Percentiles rank a stretch among this genome's conserved stretches.
Evolutionary conservation across 495 filamentous ascomycete genomes (phyloP).

Genomic region (Ramalina peruviana): DNA sequence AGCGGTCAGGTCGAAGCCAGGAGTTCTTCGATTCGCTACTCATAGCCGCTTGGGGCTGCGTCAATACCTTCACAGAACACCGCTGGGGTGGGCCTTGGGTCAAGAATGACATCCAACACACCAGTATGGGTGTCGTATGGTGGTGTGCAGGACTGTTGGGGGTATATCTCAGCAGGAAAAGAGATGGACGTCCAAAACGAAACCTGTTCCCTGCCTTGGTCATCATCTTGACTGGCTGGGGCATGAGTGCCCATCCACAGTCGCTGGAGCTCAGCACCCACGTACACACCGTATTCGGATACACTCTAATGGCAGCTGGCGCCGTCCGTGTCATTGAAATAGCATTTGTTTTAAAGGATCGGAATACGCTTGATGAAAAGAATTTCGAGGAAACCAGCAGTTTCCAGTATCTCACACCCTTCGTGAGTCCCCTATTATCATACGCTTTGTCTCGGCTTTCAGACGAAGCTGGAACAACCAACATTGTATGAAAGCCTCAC

Average conservation of each 20-base stretch:
- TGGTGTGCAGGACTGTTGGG: conserved; percentile 87
- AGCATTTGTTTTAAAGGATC: conserved; percentile 70
- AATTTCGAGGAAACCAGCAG: conserved; percentile 59
- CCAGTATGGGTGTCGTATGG: conserved; percentile 94
- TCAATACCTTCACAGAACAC: conserved; percentile 98
- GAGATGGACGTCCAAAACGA: conserved; percentile 73
- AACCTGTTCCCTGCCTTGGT: conserved; percentile 89
- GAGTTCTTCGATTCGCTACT: conserved; percentile 93
- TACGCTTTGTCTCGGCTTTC: not conserved
- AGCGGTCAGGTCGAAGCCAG: conserved; percentile 72
- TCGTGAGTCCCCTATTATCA: conserved; percentile 46
- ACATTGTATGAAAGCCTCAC: not conserved
- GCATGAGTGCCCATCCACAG: conserved; percentile 84
- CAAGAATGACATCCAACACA: conserved; percentile 93
- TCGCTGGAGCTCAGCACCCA: conserved; percentile 66
- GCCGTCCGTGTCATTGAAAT: conserved; percentile 79
- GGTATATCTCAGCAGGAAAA: conserved; percentile 75
- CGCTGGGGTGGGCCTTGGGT: conserved; percentile 84
- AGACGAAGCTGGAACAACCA: not conserved
- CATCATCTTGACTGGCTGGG: conserved; percentile 86
- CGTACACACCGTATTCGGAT: conserved; percentile 87
- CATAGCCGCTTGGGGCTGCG: conserved; percentile 86
- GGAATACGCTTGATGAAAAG: conserved; percentile 34
- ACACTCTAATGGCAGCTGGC: conserved; percentile 87
- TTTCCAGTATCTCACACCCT: conserved; percentile 86